Conservation (phyloP, 176 grass and related monocot species). For the Ensete ventricosum region DNA sequence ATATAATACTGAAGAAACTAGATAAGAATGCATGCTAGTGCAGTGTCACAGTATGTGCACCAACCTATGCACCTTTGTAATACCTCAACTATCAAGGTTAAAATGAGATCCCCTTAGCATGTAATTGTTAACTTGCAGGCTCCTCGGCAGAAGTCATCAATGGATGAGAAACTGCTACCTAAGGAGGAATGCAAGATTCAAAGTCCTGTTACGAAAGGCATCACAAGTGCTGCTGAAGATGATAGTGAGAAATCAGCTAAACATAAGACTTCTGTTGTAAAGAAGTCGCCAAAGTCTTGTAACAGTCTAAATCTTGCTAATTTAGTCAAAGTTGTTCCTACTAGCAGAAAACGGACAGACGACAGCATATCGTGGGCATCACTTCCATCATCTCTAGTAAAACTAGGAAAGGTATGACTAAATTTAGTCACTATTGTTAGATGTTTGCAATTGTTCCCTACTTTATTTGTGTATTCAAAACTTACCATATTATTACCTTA, state of each 20-base stretch:
- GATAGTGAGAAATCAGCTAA: conserved; percentile 20
- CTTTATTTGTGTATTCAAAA: too few species aligned
- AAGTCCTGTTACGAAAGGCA: conserved; percentile 21
- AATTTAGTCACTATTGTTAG: too few species aligned
- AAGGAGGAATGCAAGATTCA: conserved; percentile 45
- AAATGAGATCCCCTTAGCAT: neutral
- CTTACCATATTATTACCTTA: too few species aligned
- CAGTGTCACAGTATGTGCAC: too few species aligned
- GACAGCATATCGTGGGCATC: conserved; percentile 49
- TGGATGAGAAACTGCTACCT: conserved; percentile 33
- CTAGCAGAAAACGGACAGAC: conserved; percentile 29
- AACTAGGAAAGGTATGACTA: conserved; percentile 38
- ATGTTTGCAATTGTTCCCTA: too few species aligned
- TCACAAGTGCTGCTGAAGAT: conserved; percentile 9
- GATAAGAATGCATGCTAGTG: too few species aligned
- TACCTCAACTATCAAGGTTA: too few species aligned
- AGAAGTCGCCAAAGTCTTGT: conserved; percentile 17
- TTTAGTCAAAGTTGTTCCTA: conserved; percentile 27
- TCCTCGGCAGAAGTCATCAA: conserved; percentile 34
- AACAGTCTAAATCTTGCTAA: conserved; percentile 24
- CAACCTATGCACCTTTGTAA: too few species aligned
- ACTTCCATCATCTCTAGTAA: conserved; percentile 42
- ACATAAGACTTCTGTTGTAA: conserved; percentile 24
- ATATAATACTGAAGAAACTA: too few species aligned
- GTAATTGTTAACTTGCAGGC: conserved; percentile 34